These are phyloP conservation scores for Ophiostoma himal-ulmi DNA, from an alignment of 2,329 filamentous ascomycete genomes.

Conservation along the genomic window DNA sequence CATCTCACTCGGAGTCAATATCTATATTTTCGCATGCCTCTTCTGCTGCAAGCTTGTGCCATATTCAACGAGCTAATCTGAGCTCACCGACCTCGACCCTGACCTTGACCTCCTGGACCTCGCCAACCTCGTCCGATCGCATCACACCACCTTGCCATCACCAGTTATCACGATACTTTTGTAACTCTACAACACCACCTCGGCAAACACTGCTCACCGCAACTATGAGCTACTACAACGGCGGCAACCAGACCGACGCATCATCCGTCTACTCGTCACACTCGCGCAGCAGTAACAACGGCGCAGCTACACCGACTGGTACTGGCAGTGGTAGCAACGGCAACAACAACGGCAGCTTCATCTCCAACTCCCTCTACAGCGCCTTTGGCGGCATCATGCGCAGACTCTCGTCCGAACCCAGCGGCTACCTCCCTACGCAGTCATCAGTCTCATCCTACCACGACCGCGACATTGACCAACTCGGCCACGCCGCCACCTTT, in stretches of 20 bases:
- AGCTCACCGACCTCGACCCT: not conserved
- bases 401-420: conserved; percentile 53
- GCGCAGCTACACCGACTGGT: conserved; percentile 10
- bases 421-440: conserved; percentile 29
- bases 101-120: not conserved
- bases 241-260: not conserved
- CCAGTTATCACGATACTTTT: not conserved
- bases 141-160: not conserved
- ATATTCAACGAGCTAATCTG: not conserved
- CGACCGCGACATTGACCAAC: conserved; percentile 10
- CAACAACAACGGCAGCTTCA: conserved; percentile 25
- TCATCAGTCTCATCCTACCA: not conserved
- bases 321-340: conserved; percentile 28
- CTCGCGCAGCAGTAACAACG: conserved; percentile 17
- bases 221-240: conserved; percentile 15
- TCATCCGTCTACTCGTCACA: conserved; percentile 18
- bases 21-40: not conserved
- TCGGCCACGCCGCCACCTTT: conserved; percentile 17
- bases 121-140: not conserved
- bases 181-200: too few species aligned
- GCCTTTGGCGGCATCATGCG: conserved; percentile 61
- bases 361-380: conserved; percentile 34
- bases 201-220: not conserved
- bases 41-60: not conserved
- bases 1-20: not conserved